Base-by-base conservation (phyloP, 2,329 filamentous ascomycete species). In the Arthrocladium fulminans region DNA sequence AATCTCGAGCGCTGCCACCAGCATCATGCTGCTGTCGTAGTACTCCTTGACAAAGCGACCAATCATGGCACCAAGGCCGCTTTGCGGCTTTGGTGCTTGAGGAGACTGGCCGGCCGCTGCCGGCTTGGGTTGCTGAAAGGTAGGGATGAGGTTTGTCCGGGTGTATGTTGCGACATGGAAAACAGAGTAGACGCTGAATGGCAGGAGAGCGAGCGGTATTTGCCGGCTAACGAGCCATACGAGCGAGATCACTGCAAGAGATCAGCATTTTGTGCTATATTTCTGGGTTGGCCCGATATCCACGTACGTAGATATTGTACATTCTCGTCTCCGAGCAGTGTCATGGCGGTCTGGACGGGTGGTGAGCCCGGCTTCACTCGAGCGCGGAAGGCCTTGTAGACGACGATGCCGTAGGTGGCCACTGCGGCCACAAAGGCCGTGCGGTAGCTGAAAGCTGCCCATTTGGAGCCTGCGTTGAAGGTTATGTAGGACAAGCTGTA, bases 151-250 rank as follows among this genome's bases (percentile, higher is more conserved):
- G 73, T 94, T 94, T 66, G 86, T 85, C 67, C 92, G 88, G 57
- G 86, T 86, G 73, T 98, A 98, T 57, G 92, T 97, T 53, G 89
- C 87, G 59, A 97, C 88, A 72, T 98, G 92, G 82, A 98, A 98
- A 69, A 97, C 71, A 51, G 90, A 97, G 79, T 97, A 98, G 69
- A 98, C 87, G 60, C 82, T 83, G 73, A 95, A 98, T 23, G 92
- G 92, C 48, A 96, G 80, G 61, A 98, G 79, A 48, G 92, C 92
- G 60, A 96, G 77, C 30, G 88, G 83, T 61, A 94, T 84, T 72
- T 96, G 89, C 59, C 86, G 85, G 53, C 84, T 82, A 69, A 90
- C 84, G 60, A 98, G 86, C 92, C 92, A 98, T 61, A 97, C 80
- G 54, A 97, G 76, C 49, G 89, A 88, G 86, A 97, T 89, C 60